Conservation (phyloP, 1,284 basidiomycete species). For the Malassezia caprae region DNA sequence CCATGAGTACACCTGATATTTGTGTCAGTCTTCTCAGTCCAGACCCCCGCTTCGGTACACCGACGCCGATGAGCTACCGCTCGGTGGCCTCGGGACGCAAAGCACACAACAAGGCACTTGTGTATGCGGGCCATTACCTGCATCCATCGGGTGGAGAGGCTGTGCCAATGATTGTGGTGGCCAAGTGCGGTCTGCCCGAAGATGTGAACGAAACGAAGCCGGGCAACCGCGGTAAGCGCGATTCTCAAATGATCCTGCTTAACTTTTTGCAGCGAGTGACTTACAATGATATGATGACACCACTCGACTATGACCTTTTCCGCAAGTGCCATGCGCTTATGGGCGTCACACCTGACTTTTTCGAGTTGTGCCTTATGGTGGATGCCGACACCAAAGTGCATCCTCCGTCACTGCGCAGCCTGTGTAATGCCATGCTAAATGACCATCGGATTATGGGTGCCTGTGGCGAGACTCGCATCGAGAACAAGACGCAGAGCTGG, state of each 20-base stretch:
- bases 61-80: conserved; percentile 84
- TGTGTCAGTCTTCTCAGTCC: conserved; percentile 85
- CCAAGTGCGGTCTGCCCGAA: conserved; percentile 84
- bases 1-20: conserved; percentile 86
- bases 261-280: conserved; percentile 98
- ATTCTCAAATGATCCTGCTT: conserved; percentile 97
- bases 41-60: conserved; percentile 90
- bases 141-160: conserved; percentile 60
- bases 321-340: conserved; percentile 89
- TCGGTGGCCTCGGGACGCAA: conserved; percentile 83
- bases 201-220: conserved; percentile 72
- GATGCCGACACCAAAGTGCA: conserved; percentile 69
- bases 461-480: conserved; percentile 95
- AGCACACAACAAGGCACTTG: conserved; percentile 86
- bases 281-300: conserved; percentile 96
- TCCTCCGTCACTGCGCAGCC: conserved; percentile 31
- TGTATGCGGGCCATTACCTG: conserved; percentile 95
- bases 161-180: conserved; percentile 87
- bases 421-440: conserved; percentile 77
- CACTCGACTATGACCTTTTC: conserved; percentile 95
- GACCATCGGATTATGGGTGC: conserved; percentile 98
- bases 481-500: conserved; percentile 89
- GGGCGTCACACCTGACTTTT: conserved; percentile 98
- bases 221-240: conserved; percentile 95
- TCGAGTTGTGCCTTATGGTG: conserved; percentile 95